Percentiles rank a stretch among this genome's conserved stretches.
phyloP scores from a whole-genome alignment of 805 yeast genomes.

The Candida multigemmis region DNA sequence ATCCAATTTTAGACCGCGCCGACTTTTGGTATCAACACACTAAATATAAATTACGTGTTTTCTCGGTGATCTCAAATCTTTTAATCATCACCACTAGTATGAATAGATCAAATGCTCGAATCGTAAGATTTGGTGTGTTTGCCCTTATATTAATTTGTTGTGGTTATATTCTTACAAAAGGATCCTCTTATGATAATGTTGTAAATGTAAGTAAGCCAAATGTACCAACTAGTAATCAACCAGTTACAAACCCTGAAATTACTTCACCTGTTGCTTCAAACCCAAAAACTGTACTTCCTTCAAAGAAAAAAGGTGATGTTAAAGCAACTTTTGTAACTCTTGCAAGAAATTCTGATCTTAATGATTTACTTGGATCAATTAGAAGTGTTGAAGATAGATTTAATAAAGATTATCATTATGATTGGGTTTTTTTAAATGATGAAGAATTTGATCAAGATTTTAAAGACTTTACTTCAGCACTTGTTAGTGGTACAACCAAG shows the following conservation, averaged over 20 bases:
- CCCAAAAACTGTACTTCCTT: neutral
- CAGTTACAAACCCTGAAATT: conserved; percentile 5
- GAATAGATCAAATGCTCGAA: conserved; percentile 28
- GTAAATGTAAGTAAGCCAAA: neutral
- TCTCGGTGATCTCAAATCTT: neutral
- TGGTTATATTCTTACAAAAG: conserved; percentile 28
- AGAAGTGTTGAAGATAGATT: conserved; percentile 84
- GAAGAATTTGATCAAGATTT: conserved; percentile 79
- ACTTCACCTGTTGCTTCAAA: neutral
- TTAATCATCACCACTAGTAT: conserved; percentile 7
- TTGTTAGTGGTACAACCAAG: conserved; percentile 68
- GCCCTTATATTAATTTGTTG: conserved; percentile 26
- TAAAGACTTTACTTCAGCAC: conserved; percentile 51
- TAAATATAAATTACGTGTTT: neutral
- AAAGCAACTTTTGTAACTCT: conserved; percentile 72
- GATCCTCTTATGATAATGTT: conserved; percentile 14
- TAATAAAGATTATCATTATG: conserved; percentile 72
- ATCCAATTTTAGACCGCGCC: neutral
- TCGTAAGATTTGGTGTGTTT: conserved; percentile 26
- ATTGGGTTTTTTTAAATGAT: conserved; percentile 94
- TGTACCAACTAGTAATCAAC: too few species aligned
- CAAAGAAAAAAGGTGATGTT: too few species aligned
- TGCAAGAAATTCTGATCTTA: conserved; percentile 69
- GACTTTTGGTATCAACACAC: neutral
- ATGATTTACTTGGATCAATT: conserved; percentile 53